Evolutionary conservation across 208 protist species (phyloP).

Genomic region (Wallacemonas collosoma): DNA sequence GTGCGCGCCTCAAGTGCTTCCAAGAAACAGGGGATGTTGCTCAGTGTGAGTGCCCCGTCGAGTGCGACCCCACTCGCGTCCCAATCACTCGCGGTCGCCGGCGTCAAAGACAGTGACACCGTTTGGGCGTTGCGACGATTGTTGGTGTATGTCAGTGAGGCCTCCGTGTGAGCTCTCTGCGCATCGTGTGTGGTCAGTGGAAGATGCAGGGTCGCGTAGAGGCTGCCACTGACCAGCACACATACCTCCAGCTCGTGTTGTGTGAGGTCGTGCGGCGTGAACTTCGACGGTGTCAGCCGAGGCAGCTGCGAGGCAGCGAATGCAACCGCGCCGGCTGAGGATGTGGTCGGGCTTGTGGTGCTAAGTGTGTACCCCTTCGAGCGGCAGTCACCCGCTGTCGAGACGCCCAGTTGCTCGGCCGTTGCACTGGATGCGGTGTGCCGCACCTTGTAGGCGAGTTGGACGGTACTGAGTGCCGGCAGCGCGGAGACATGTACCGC

Average conservation of each 20-base stretch:
- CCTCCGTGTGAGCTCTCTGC: too few species aligned
- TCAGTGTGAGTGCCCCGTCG: background rate
- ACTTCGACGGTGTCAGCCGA: background rate
- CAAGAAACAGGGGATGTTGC: slow-evolving; percentile 11
- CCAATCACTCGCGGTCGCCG: background rate
- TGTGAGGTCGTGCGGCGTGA: slow-evolving; percentile 1
- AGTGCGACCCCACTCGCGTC: background rate
- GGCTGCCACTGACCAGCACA: background rate
- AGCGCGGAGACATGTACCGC: background rate
- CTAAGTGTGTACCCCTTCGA: slow-evolving; percentile 6
- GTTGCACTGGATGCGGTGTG: background rate
- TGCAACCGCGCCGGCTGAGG: background rate
- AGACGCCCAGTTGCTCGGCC: background rate
- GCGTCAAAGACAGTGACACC: background rate
- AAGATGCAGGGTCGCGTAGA: slow-evolving; percentile 4
- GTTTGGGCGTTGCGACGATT: too few species aligned
- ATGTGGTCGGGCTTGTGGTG: background rate
- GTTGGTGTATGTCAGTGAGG: too few species aligned
- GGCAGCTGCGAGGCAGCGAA: slow-evolving; percentile 3
- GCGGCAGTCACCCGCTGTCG: background rate
- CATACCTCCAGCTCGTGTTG: slow-evolving; percentile 15
- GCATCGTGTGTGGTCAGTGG: background rate
- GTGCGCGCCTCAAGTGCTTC: background rate
- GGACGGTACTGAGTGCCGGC: slow-evolving; percentile 1
- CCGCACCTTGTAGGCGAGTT: slow-evolving; percentile 3